These are phyloP conservation scores for Aeminium ludgeri DNA, from an alignment of 495 filamentous ascomycete species.

Conservation along the genomic window DNA sequence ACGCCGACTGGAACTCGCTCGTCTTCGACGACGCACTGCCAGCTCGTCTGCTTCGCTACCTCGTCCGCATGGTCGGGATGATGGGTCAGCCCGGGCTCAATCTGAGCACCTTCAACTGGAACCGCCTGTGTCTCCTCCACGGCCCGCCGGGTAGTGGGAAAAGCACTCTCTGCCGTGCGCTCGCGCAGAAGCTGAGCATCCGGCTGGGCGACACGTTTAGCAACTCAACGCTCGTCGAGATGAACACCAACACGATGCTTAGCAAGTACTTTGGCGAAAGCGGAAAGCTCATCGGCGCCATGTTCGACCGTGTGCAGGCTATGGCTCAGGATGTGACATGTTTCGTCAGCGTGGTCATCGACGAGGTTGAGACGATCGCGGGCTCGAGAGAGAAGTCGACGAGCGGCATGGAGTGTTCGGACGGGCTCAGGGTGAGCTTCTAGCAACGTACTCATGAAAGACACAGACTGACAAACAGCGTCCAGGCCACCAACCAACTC, in stretches of 20 bases:
- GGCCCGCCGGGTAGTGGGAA: constrained; percentile 43
- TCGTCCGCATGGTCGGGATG: constrained; percentile 27
- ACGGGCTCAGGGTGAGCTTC: constrained; percentile 29
- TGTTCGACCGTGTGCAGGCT: constrained; percentile 31
- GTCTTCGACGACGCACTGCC: constrained; percentile 34
- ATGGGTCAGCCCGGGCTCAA: constrained; percentile 16
- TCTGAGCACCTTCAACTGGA: constrained; percentile 19
- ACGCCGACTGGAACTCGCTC: constrained; percentile 36
- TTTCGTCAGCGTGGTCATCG: constrained; percentile 36
- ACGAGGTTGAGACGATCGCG: constrained; percentile 40
- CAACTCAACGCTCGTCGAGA: constrained; percentile 31
- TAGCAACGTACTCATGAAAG: neutral
- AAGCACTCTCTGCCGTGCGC: constrained; percentile 33
- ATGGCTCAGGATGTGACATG: constrained; percentile 30
- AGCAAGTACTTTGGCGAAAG: constrained; percentile 41
- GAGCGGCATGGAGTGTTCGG: constrained; percentile 31
- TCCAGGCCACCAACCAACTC: constrained; percentile 30
- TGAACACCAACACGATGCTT: constrained; percentile 35
- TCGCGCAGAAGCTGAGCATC: constrained; percentile 42
- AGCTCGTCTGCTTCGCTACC: constrained; percentile 27
- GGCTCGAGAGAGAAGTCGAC: constrained; percentile 29
- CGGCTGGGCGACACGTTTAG: constrained; percentile 31
- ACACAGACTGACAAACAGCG: constrained; percentile 1
- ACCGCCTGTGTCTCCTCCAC: constrained; percentile 31
- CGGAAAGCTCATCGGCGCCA: constrained; percentile 30